phyloP scores from a whole-genome alignment of 108 stramenopile species.

The Tribonema minus region DNA sequence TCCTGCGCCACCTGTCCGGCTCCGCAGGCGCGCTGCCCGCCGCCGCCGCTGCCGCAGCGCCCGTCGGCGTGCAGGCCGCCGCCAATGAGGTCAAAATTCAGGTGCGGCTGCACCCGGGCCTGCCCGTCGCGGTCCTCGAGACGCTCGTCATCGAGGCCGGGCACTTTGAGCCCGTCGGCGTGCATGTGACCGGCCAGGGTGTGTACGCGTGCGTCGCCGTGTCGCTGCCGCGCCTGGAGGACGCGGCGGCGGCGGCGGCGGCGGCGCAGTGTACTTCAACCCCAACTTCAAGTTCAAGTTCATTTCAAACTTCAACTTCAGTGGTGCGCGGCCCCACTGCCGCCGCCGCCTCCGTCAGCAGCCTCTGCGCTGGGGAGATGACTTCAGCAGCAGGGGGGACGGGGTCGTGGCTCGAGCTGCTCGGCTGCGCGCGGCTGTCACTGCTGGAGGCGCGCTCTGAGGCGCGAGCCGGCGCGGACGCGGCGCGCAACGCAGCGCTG shows the following conservation, averaged over 20 bases:
- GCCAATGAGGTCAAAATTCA: not conserved
- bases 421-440: not conserved
- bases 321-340: no score
- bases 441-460: not conserved
- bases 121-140: slow-evolving; percentile 45
- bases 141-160: slow-evolving; percentile 56
- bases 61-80: not conserved
- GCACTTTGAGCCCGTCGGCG: slow-evolving; percentile 61
- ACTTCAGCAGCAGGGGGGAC: not conserved
- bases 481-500: no score
- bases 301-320: no score
- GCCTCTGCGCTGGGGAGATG: no score
- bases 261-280: no score
- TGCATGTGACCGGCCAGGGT: slow-evolving; percentile 54
- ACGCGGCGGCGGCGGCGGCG: no score
- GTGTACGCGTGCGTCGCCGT: slow-evolving; percentile 56
- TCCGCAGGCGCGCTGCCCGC: not conserved
- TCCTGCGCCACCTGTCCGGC: not conserved
- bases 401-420: not conserved
- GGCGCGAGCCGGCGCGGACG: no score
- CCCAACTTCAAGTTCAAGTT: no score
- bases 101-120: slow-evolving; percentile 51
- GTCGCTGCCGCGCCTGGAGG: slow-evolving; percentile 57
- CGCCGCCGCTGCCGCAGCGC: not conserved
- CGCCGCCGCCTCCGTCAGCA: no score